phyloP scores from a whole-genome alignment of 768 basidiomycete species.

The Boletus fagicola region DNA sequence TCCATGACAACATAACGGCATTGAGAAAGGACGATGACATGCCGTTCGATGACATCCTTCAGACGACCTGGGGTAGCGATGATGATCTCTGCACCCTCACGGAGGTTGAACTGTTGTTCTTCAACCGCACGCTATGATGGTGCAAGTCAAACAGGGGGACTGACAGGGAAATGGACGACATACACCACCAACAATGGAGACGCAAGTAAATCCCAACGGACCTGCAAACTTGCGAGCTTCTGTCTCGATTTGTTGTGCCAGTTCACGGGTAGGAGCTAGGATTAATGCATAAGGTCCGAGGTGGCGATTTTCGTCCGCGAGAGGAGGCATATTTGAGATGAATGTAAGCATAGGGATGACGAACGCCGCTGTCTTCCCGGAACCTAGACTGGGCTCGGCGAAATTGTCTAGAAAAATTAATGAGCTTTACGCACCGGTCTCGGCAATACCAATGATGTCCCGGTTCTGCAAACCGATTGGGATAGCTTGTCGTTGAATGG shows the following conservation, averaged over 20 bases:
- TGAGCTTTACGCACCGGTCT: conserved; percentile 67
- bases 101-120: conserved; percentile 96
- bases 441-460: conserved; percentile 97
- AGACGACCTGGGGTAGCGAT: conserved; percentile 98
- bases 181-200: conserved; percentile 98
- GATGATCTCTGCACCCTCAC: conserved; percentile 98
- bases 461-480: conserved; percentile 97
- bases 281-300: conserved; percentile 93
- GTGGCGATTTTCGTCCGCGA: conserved; percentile 92
- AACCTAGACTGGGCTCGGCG: conserved; percentile 52
- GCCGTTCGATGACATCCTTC: conserved; percentile 95
- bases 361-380: conserved; percentile 98
- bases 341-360: conserved; percentile 98
- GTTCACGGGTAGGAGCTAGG: conserved; percentile 94
- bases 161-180: conserved; percentile 9
- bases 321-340: conserved; percentile 79
- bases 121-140: conserved; percentile 75
- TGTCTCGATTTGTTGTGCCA: conserved; percentile 95
- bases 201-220: conserved; percentile 88
- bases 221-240: conserved; percentile 91
- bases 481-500: conserved; percentile 98
- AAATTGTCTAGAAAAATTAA: background rate
- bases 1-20: conserved; percentile 99
- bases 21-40: conserved; percentile 92
- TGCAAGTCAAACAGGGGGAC: conserved; percentile 13